phyloP scores from a whole-genome alignment of 2,329 filamentous ascomycete genomes.

The Hypoxylon sp. region DNA sequence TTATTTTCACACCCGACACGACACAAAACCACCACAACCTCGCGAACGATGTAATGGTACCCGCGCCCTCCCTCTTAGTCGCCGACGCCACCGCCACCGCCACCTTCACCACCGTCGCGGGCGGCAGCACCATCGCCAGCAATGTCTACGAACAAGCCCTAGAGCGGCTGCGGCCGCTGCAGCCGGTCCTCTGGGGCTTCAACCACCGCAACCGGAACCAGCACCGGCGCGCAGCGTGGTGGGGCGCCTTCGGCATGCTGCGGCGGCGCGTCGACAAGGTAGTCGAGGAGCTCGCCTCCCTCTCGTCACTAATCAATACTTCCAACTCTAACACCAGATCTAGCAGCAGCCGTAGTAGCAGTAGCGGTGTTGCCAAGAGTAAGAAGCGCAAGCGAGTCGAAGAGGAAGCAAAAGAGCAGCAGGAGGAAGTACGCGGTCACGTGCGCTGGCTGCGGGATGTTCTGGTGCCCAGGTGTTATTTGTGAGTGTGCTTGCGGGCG shows the following conservation, averaged over 20 bases:
- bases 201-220: slow-evolving; percentile 92
- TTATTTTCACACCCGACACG: background rate
- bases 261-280: slow-evolving; percentile 74
- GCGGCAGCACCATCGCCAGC: background rate
- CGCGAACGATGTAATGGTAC: slow-evolving; percentile 30
- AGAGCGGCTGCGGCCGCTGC: slow-evolving; percentile 42
- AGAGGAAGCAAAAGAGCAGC: background rate
- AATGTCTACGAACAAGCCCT: slow-evolving; percentile 43
- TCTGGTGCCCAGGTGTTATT: slow-evolving; percentile 57
- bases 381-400: slow-evolving; percentile 54
- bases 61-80: slow-evolving; percentile 11
- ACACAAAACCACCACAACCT: background rate
- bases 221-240: slow-evolving; percentile 86
- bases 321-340: background rate
- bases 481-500: slow-evolving; percentile 58
- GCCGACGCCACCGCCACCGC: background rate
- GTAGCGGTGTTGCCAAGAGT: slow-evolving; percentile 37
- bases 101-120: background rate
- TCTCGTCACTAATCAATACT: background rate
- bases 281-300: slow-evolving; percentile 51
- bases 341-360: slow-evolving; percentile 10
- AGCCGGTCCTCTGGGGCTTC: slow-evolving; percentile 74
- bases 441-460: slow-evolving; percentile 56
- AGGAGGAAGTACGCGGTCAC: slow-evolving; percentile 38
- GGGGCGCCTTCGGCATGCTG: slow-evolving; percentile 76